Evolutionary conservation across 2,329 filamentous ascomycete genomes (phyloP).

Genomic region (Sclerotinia subarctica): DNA sequence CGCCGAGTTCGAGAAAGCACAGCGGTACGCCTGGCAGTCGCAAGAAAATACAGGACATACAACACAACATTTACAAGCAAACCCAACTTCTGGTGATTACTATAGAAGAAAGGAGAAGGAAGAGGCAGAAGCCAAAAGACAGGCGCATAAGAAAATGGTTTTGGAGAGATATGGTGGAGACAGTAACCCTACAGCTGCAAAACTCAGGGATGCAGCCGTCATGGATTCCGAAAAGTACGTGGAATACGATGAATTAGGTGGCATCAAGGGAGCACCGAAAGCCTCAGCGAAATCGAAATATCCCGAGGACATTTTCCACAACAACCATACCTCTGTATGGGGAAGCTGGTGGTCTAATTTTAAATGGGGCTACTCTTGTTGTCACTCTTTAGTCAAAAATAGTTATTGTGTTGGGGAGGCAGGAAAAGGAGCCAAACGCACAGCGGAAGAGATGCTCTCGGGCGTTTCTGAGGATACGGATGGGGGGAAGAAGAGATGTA

Average conservation of each 20-base stretch:
- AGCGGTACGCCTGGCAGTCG: conserved; percentile 90
- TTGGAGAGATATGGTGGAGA: conserved; percentile 79
- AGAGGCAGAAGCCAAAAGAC: conserved; percentile 66
- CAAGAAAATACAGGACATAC: conserved; percentile 80
- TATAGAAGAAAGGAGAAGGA: conserved; percentile 75
- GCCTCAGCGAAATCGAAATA: conserved; percentile 85
- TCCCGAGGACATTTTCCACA: conserved; percentile 77
- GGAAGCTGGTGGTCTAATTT: conserved; percentile 97
- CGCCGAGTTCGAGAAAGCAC: conserved; percentile 84
- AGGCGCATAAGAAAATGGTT: conserved; percentile 66
- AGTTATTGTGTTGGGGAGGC: conserved; percentile 95
- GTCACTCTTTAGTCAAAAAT: conserved; percentile 90
- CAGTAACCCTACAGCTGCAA: conserved; percentile 56
- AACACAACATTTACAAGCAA: conserved; percentile 86
- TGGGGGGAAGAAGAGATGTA: conserved; percentile 73
- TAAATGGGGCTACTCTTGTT: conserved; percentile 94
- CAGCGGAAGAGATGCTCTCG: conserved; percentile 72
- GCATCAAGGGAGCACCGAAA: conserved; percentile 83
- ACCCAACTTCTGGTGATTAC: conserved; percentile 89
- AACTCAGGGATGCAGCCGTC: conserved; percentile 64
- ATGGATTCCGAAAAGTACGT: conserved; percentile 82
- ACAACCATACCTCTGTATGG: conserved; percentile 92
- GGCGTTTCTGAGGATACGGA: conserved; percentile 83
- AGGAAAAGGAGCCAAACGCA: conserved; percentile 77
- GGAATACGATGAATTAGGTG: conserved; percentile 88